Percentiles rank a stretch among this genome's conserved stretches.
phyloP scores from a whole-genome alignment of 352 stramenopile species.

The Phytophthora megakarya region DNA sequence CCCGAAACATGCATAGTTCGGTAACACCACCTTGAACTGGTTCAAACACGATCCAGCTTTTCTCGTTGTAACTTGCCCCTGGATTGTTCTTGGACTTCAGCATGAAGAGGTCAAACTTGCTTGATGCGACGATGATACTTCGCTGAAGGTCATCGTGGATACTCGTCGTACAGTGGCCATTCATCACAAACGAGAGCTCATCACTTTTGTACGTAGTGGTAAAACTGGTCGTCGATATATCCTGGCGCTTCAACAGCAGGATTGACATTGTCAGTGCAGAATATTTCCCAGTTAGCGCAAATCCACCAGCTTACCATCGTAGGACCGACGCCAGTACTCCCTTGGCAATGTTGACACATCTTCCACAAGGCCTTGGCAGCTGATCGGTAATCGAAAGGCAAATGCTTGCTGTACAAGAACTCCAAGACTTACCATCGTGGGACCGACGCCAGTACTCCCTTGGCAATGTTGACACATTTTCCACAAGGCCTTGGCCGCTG shows the following conservation, averaged over 20 bases:
- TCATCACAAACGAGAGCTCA: slow-evolving; percentile 1
- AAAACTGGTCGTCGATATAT: background rate
- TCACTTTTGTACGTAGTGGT: background rate
- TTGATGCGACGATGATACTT: slow-evolving; percentile 9
- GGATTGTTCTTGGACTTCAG: background rate
- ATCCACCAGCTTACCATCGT: background rate
- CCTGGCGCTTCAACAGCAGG: background rate
- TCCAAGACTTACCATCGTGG: too few relatives aligned
- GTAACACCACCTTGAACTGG: background rate
- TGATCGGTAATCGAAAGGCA: background rate
- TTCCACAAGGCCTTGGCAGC: slow-evolving; percentile 3
- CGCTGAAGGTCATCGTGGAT: background rate
- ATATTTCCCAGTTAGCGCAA: background rate
- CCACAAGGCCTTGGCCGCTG: background rate
- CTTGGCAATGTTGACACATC: background rate
- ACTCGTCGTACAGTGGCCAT: background rate
- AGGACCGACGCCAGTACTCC: background rate
- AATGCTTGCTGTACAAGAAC: background rate
- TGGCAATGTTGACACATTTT: background rate
- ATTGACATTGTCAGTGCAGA: background rate
- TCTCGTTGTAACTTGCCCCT: background rate
- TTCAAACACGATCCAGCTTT: background rate
- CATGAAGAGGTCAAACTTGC: background rate
- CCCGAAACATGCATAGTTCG: background rate
- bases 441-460: background rate